A percentile compares a stretch with the other conserved stretches of the same genome.
Evolutionary conservation across 2,329 filamentous ascomycete genomes (phyloP).

Genomic region (Penicillium sp.): DNA sequence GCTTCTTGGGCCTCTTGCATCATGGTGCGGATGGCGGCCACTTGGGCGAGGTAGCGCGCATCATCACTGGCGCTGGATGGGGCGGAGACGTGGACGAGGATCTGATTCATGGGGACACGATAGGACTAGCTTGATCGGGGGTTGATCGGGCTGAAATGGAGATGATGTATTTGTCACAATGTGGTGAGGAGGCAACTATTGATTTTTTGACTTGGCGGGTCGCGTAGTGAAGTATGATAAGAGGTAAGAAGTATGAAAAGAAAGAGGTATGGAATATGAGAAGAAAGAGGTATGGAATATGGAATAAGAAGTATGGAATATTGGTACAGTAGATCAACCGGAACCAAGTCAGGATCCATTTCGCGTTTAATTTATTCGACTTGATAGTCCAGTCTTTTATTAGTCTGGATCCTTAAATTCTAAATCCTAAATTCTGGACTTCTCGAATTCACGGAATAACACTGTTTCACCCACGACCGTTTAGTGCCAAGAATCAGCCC

Average conservation of each 20-base stretch:
- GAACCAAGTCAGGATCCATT: no score
- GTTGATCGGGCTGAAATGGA: background rate
- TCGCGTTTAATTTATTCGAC: no score
- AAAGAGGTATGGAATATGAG: no score
- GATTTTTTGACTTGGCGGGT: background rate
- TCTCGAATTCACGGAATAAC: no score
- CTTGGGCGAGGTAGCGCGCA: constrained; percentile 37
- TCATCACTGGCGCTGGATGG: constrained; percentile 37
- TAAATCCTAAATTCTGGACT: no score
- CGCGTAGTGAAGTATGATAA: background rate
- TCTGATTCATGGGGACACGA: constrained; percentile 24
- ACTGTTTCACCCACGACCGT: background rate
- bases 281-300: no score
- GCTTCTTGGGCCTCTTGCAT: background rate
- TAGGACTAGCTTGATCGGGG: background rate
- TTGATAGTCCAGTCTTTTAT: no score
- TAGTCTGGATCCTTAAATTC: no score
- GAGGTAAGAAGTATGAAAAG: no score
- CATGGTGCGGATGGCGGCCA: constrained; percentile 31
- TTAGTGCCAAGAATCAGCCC: background rate
- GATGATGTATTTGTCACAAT: background rate
- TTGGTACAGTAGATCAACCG: no score
- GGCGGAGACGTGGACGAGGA: constrained; percentile 43
- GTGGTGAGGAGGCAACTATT: background rate
- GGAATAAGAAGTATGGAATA: no score